Evolutionary conservation across 2,329 filamentous ascomycete species (phyloP).

Genomic region (Hypoxylon sp.): DNA sequence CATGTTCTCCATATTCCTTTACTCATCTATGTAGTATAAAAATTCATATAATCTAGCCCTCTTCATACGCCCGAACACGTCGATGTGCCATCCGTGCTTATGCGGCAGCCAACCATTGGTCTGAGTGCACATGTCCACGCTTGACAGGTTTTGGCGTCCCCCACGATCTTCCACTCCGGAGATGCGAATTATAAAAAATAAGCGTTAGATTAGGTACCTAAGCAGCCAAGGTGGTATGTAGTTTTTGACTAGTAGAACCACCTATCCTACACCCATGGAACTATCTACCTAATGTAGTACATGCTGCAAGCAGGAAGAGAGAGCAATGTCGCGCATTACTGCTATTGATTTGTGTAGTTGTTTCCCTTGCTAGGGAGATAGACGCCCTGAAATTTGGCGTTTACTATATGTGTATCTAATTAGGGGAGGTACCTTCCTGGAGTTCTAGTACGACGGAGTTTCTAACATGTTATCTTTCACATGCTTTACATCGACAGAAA

Average conservation of each 20-base stretch:
- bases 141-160: conserved; percentile 29
- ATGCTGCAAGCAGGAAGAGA: conserved; percentile 9
- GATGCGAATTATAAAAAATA: neutral
- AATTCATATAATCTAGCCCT: conserved; percentile 8
- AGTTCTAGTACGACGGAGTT: neutral
- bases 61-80: conserved; percentile 36
- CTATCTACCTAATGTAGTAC: neutral
- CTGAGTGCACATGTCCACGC: conserved; percentile 43
- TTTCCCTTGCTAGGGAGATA: neutral
- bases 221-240: neutral
- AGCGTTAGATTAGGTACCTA: neutral
- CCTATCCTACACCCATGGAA: conserved; percentile 12
- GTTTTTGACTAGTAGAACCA: neutral
- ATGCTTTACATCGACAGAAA: neutral
- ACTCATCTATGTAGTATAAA: conserved; percentile 17
- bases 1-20: neutral
- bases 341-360: neutral
- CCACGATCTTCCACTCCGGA: conserved; percentile 1
- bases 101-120: conserved; percentile 35
- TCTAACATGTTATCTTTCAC: neutral
- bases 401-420: neutral
- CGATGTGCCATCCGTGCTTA: conserved; percentile 23
- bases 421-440: neutral
- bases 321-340: conserved; percentile 23
- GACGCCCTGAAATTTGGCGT: neutral